Base-by-base conservation (phyloP, 2,329 filamentous ascomycete genomes). In the Penicillium sclerotigenum region DNA sequence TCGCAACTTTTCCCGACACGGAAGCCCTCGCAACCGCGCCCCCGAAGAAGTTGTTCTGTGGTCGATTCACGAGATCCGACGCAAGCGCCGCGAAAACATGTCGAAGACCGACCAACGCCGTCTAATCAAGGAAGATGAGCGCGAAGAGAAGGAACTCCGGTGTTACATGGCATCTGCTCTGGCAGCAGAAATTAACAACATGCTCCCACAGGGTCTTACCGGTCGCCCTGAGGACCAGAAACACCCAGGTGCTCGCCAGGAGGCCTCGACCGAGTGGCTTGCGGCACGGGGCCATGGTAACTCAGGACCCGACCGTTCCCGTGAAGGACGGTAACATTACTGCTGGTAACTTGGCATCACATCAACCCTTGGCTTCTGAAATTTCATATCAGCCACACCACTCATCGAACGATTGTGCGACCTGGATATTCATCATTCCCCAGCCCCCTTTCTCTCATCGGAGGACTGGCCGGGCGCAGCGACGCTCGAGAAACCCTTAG, bases 1-100 rank as follows among this genome's bases (percentile, higher is more conserved):
- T 41, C 77, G 78, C 52, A 77, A 74, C 58, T 79, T 81, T 20
- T 62, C 69, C n/a, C 75, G 72, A 53, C 72, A 89, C 65, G 87
- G 89, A 33, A 79, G 83, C n/a, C 85, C 89, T 60, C 87, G 94
- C 61, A 90, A 82, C 63, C 84, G 86, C 65, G 92, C 89, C 64
- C 86, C 93, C 0, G 94, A 99, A 73, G 89, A 94, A 61, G 93
- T 96, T 6, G 81, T 97, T 59, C 82, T 96, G 16, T 92, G 92
- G 79, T 91, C 97, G 60, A 88, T 94, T 77, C 87, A 92, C 65
- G 94, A 97, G 77, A 94, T 99, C 69, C 90, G 90, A 68, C 85
- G 86, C 59, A 84, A 93, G 68, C 88, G 93, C 67, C 87, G 94
- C 49, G 83, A 85, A 67, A 92, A 95, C 75, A 84, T 96, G 81